These are phyloP conservation scores for Diaporthe humulicola DNA, from an alignment of 2,329 filamentous ascomycete species.

Conservation along the genomic window DNA sequence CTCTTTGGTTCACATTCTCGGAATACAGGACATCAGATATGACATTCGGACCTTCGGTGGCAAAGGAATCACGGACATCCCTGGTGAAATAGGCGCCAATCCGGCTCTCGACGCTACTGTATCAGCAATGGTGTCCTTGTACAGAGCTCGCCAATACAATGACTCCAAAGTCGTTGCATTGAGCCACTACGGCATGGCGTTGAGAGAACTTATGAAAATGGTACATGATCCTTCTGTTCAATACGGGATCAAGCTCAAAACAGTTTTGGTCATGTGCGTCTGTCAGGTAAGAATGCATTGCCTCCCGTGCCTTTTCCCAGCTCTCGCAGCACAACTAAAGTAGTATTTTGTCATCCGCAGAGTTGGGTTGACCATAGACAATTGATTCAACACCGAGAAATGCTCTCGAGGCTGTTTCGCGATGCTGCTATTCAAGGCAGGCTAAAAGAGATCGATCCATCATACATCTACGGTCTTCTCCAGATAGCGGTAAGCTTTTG, in stretches of 20 bases:
- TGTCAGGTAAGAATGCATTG: background rate
- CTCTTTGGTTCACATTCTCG: conserved; percentile 34
- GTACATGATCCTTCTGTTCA: background rate
- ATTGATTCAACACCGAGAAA: background rate
- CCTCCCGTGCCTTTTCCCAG: background rate
- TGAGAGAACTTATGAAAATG: background rate
- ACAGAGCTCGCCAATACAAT: background rate
- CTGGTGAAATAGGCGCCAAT: conserved; percentile 36
- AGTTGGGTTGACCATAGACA: background rate
- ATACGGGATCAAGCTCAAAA: background rate
- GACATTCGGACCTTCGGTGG: conserved; percentile 40
- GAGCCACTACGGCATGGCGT: background rate
- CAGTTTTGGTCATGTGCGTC: background rate
- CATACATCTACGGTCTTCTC: background rate
- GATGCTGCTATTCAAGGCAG: background rate
- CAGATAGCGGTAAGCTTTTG: background rate
- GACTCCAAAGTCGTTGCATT: background rate
- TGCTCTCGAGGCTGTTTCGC: background rate
- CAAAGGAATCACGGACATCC: conserved; percentile 36
- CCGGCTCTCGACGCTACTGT: conserved; percentile 37
- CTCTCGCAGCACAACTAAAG: background rate
- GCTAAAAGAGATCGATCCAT: background rate
- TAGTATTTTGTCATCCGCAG: background rate
- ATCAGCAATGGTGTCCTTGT: conserved; percentile 22
- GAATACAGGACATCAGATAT: conserved; percentile 39